Base-by-base conservation (phyloP, 345 rosid genomes). In the Turritis glabra region DNA sequence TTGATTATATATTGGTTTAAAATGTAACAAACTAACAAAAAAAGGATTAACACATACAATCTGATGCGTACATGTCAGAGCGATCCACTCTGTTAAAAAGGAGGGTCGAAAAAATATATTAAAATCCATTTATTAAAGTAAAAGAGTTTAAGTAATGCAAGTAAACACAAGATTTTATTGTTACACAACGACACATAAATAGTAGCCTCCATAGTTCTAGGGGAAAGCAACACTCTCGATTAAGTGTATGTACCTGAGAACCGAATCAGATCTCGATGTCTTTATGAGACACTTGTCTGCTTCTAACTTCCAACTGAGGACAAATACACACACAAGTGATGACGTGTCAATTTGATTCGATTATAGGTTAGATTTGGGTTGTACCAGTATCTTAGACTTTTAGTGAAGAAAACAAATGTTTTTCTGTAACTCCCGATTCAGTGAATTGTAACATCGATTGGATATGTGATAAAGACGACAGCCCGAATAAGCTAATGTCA, bases 141-240 rank as follows among this genome's bases (percentile, higher is more conserved):
- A 54, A 23, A 23, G 67, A 77, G 76, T 70, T 71, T 33, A 64
- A 47, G 60, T 64, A 21, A 64, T 46, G 62, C 62, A 71, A 71
- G 76, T 27, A 71, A 77, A 63, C 44, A 55, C 52, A 18, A 18
- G 37, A 57, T 5, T n/a, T n/a, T 25, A n/a, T 27, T 48, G 30
- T 67, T 41, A 75, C 63, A 68, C 35, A 52, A 32, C 43, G 30
- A 60, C 19, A 47, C 32, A 44, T 47, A 19, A 63, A 77, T 22
- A 77, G 80, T 77, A 64, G 65, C 71, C 58, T 77, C 80, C 80
- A 77, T 77, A 70, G 76, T 64, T 46, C 2, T 21, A 27, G 80
- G 76, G 79, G 79, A 77, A 77, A 71, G 71, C 66, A 55, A 77
- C 80, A 55, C 60, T 29, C 74, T 30, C 60, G 80, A 70, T 64